Evolutionary conservation across 2,329 filamentous ascomycete genomes (phyloP).

Genomic region (Phialophora tarda): DNA sequence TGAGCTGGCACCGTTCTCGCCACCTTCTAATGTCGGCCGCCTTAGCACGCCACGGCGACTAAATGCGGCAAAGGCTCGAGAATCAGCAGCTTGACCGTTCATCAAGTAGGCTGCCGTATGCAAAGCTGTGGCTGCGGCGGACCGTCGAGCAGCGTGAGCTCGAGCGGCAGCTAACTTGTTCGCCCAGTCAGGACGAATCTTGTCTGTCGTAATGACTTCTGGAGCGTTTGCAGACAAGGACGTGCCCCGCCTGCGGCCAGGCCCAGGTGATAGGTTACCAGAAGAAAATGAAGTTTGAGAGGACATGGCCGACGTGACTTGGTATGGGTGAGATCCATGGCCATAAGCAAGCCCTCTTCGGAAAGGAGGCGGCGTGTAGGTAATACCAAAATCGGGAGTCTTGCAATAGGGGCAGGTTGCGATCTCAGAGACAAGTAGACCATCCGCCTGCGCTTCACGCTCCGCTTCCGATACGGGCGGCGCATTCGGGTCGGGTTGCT

Average conservation of each 20-base stretch:
- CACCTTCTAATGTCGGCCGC: constrained; percentile 47
- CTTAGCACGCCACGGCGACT: constrained; percentile 60
- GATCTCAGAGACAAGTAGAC: constrained; percentile 83
- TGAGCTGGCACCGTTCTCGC: constrained; percentile 45
- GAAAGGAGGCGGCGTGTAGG: constrained; percentile 87
- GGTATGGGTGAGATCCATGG: constrained; percentile 57
- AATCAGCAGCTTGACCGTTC: constrained; percentile 49
- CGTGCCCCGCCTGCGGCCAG: constrained; percentile 63
- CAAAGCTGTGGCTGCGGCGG: constrained; percentile 89
- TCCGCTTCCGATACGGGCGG: constrained; percentile 45
- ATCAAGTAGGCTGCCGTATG: constrained; percentile 95
- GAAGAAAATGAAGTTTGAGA: constrained; percentile 81
- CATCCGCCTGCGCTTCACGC: constrained; percentile 54
- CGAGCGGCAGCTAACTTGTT: constrained; percentile 85
- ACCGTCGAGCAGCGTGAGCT: constrained; percentile 80
- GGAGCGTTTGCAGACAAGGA: constrained; percentile 82
- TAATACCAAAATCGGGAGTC: constrained; percentile 94
- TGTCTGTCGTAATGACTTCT: constrained; percentile 89
- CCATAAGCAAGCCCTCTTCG: constrained; percentile 79
- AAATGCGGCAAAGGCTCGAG: constrained; percentile 62
- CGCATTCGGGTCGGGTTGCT: constrained; percentile 52
- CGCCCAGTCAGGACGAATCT: constrained; percentile 91
- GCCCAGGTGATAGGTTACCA: constrained; percentile 47
- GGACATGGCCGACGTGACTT: constrained; percentile 74
- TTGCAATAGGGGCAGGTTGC: constrained; percentile 94